phyloP scores from a whole-genome alignment of 345 rosid species.

The Aethionema arabicum region DNA sequence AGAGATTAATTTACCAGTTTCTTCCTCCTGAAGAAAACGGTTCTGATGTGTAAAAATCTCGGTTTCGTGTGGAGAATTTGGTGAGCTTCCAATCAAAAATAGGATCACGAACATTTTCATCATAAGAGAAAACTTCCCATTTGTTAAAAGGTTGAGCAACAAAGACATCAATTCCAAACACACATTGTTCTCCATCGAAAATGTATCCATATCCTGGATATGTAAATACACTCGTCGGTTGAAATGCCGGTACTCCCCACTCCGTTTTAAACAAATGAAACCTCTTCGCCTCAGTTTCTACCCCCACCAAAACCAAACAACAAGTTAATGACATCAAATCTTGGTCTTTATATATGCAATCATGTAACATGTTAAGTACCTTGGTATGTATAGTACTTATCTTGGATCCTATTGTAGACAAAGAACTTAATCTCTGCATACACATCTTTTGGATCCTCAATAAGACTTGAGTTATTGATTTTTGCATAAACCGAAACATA shows the following conservation, averaged over 20 bases:
- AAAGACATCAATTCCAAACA: slow-evolving; percentile 29
- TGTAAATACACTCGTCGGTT: background rate
- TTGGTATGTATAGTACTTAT: slow-evolving; percentile 10
- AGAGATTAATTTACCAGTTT: slow-evolving; percentile 13
- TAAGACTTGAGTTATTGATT: slow-evolving; percentile 31
- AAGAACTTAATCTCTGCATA: slow-evolving; percentile 33
- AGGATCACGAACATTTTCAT: slow-evolving; percentile 2
- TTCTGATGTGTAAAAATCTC: slow-evolving; percentile 16
- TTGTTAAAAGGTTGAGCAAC: background rate
- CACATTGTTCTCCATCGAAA: slow-evolving; percentile 10
- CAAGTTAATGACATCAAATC: no score
- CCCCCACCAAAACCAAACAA: background rate
- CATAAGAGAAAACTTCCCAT: slow-evolving; percentile 13
- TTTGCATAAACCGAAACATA: slow-evolving; percentile 24
- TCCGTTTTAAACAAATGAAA: slow-evolving; percentile 24
- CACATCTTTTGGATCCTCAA: slow-evolving; percentile 22
- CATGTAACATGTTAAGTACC: slow-evolving; percentile 3
- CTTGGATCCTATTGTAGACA: slow-evolving; percentile 22
- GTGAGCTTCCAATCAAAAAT: slow-evolving; percentile 11
- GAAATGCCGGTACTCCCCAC: slow-evolving; percentile 10
- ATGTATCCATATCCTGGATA: background rate
- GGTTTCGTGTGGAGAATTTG: background rate
- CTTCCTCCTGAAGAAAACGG: slow-evolving; percentile 23
- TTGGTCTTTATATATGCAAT: background rate
- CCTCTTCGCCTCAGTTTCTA: slow-evolving; percentile 12